Conservation (phyloP, 306 rosid genomes). For the Acacia confusa region DNA sequence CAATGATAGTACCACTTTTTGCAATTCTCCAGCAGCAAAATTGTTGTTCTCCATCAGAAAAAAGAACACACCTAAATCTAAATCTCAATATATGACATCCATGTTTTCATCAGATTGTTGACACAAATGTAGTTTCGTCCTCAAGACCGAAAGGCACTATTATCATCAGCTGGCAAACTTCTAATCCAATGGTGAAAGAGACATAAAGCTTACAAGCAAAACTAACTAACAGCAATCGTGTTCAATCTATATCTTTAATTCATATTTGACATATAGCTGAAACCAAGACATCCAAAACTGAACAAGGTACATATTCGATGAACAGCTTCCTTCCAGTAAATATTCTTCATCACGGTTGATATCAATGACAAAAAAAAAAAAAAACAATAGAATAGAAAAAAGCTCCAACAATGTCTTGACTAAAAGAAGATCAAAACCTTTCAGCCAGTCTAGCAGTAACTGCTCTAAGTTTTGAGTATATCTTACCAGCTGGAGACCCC, state of each 20-base stretch:
- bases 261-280: neutral
- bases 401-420: neutral
- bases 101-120: neutral
- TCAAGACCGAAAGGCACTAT: neutral
- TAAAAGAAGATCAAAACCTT: conserved; percentile 53
- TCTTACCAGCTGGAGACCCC: conserved; percentile 89
- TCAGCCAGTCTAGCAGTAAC: conserved; percentile 82
- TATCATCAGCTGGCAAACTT: neutral
- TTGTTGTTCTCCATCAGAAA: neutral
- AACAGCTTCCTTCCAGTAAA: conserved; percentile 7
- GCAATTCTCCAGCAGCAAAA: neutral
- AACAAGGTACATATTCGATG: neutral
- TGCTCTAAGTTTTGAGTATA: conserved; percentile 75
- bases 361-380: neutral
- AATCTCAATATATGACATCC: neutral
- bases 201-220: conserved; percentile 23
- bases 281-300: neutral
- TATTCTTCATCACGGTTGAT: conserved; percentile 11
- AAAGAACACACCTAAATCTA: neutral
- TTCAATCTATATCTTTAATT: conserved; percentile 12
- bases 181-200: neutral
- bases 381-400: neutral
- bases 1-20: neutral
- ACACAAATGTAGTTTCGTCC: neutral
- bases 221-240: conserved; percentile 12